These are phyloP conservation scores for Termitomyces sp. DNA, from an alignment of 768 basidiomycete species.

Conservation along the genomic window DNA sequence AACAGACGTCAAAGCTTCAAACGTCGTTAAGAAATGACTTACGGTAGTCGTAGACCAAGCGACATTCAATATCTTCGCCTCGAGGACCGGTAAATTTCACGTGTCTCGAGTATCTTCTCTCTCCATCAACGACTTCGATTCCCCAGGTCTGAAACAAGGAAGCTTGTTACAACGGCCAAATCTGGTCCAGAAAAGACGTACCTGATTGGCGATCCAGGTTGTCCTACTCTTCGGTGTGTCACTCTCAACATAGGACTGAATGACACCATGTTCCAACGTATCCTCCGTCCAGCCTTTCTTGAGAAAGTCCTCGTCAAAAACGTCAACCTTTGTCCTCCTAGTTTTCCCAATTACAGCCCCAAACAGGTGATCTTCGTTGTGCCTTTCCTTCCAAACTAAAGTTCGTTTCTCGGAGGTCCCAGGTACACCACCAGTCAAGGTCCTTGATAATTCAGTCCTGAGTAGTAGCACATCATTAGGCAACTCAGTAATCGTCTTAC, in stretches of 20 bases:
- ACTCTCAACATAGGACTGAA: slow-evolving; percentile 48
- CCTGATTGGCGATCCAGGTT: slow-evolving; percentile 64
- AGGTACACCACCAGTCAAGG: slow-evolving; percentile 55
- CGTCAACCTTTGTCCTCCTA: slow-evolving; percentile 42
- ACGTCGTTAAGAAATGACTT: slow-evolving; percentile 19
- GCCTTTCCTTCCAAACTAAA: slow-evolving; percentile 51
- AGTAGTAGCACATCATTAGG: not conserved
- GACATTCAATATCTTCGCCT: slow-evolving; percentile 50
- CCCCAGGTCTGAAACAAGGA: slow-evolving; percentile 48
- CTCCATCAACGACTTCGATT: slow-evolving; percentile 51
- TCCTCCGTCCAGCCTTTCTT: slow-evolving; percentile 37
- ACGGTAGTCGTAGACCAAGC: slow-evolving; percentile 68
- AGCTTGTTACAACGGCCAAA: not conserved
- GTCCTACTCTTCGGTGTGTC: slow-evolving; percentile 57
- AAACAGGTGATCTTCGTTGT: slow-evolving; percentile 57
- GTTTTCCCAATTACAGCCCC: slow-evolving; percentile 53
- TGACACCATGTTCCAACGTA: slow-evolving; percentile 35
- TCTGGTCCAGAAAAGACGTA: slow-evolving; percentile 18
- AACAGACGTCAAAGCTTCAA: not conserved
- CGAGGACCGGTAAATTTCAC: slow-evolving; percentile 59
- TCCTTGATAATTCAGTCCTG: slow-evolving; percentile 15
- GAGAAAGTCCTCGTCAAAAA: slow-evolving; percentile 40
- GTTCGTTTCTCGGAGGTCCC: slow-evolving; percentile 52
- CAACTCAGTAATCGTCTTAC: not conserved
- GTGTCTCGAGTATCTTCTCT: slow-evolving; percentile 56